Conservation (phyloP, 257 asterid species). For the Jaltomata sinuosa region DNA sequence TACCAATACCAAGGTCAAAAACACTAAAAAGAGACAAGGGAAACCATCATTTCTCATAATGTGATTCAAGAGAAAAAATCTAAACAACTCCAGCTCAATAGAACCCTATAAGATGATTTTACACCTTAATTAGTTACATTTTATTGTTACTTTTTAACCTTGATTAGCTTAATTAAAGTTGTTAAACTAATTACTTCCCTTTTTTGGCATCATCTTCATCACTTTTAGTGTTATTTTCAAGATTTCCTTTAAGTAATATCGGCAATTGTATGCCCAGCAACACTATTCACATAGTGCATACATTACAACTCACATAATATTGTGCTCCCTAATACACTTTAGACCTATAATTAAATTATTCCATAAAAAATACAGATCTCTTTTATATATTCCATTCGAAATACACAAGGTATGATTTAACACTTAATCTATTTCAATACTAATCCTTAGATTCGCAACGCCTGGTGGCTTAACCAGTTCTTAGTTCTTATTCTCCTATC, state of each 20-base stretch:
- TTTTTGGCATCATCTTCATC: not conserved
- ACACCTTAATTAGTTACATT: not conserved
- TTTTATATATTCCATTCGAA: not conserved
- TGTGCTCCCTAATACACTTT: not conserved
- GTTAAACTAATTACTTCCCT: not conserved
- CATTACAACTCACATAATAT: not conserved
- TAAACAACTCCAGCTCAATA: not conserved
- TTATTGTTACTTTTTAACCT: not conserved
- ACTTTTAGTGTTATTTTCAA: not conserved
- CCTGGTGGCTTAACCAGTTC: not conserved
- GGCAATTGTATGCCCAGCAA: not conserved
- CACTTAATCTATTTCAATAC: not conserved
- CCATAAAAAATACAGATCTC: not conserved
- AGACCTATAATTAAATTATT: not conserved
- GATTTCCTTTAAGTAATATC: not conserved
- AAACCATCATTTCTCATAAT: not conserved
- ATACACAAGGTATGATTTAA: not conserved
- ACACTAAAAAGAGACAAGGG: not conserved
- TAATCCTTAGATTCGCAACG: not conserved
- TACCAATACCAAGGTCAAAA: not conserved
- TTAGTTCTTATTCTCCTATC: not conserved
- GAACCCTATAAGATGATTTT: not conserved
- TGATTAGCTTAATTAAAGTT: not conserved
- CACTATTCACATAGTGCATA: not conserved
- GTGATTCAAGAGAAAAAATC: not conserved